Base-by-base conservation (phyloP, 345 rosid genomes). In the Rhodamnia argentea region DNA sequence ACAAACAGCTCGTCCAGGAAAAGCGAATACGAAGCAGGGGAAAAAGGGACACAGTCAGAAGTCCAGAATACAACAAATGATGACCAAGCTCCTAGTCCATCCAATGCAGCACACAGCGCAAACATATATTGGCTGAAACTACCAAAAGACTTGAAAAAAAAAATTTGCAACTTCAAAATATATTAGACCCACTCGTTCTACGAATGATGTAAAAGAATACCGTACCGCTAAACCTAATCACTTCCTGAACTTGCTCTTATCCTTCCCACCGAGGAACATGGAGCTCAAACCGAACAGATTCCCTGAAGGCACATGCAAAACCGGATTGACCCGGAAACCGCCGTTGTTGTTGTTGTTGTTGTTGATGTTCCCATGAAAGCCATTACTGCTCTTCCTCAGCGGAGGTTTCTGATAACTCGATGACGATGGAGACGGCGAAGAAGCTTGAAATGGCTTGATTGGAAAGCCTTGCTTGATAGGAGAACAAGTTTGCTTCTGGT, bases 221-320 rank as follows among this genome's bases (percentile, higher is more conserved):
- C 32, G 76, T 20, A 8, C 76, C 6, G 13, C 76, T 16, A 86
- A 40, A 15, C 83, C 22, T 29, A 52, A 84, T 83, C 84, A 84
- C 81, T 84, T 84, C 83, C 86, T 87, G 47, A 37, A 10, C 82
- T 51, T 87, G 86, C 32, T 87, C 86, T 90, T 93, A 81, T 87
- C 88, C 56, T 84, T 87, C 44, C 86, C 60, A 81, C 56, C 57
- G 81, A 59, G 52, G 42, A 87, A 53, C 51, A 87, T 84, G 57
- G 88, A 87, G 9, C 88, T 64, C 75, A 87, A 57, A 58, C 88
- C 89, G 57, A 87, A 87, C 20, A 87, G 85, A 83, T 85, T 87
- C 55, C 86, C 89, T 20, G 87, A 37, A 40, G 44, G 83, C 50
- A 87, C 87, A 83, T 82, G 83, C 83, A 87, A 52, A 27, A 83